These are phyloP conservation scores for Entonaema liquescens DNA, from an alignment of 495 filamentous ascomycete genomes.

Conservation along the genomic window DNA sequence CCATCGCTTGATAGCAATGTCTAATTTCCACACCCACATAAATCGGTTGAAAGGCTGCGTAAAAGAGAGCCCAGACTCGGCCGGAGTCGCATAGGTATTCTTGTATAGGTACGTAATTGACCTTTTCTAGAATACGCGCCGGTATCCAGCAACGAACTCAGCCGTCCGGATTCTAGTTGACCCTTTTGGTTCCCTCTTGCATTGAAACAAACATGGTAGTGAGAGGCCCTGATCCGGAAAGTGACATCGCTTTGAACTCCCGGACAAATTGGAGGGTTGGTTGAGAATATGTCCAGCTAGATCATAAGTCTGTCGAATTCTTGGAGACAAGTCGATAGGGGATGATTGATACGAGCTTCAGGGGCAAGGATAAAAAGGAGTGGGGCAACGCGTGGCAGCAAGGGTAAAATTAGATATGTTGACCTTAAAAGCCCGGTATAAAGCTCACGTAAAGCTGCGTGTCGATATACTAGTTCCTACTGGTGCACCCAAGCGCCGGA, in stretches of 20 bases:
- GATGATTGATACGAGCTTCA: constrained; percentile 40
- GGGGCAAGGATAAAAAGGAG: constrained; percentile 25
- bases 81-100: not conserved
- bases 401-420: constrained; percentile 13
- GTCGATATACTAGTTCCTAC: not conserved
- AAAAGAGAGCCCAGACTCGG: not conserved
- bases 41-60: not conserved
- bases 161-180: not conserved
- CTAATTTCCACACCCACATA: constrained; percentile 2
- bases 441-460: not conserved
- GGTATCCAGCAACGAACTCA: not conserved
- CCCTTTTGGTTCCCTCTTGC: not conserved
- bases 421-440: not conserved
- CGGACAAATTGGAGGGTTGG: constrained; percentile 12
- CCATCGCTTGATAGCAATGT: constrained; percentile 26
- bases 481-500: not conserved
- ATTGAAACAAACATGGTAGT: constrained; percentile 7
- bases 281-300: constrained; percentile 20
- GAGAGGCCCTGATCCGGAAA: constrained; percentile 33
- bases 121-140: not conserved
- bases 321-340: constrained; percentile 32
- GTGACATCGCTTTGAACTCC: constrained; percentile 32
- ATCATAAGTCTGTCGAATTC: constrained; percentile 7
- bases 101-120: not conserved
- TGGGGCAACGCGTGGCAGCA: constrained; percentile 33